Evolutionary conservation across 495 filamentous ascomycete genomes (phyloP), one percentile per base, ranked within the genome.

Genomic region (Darksidea phi): DNA sequence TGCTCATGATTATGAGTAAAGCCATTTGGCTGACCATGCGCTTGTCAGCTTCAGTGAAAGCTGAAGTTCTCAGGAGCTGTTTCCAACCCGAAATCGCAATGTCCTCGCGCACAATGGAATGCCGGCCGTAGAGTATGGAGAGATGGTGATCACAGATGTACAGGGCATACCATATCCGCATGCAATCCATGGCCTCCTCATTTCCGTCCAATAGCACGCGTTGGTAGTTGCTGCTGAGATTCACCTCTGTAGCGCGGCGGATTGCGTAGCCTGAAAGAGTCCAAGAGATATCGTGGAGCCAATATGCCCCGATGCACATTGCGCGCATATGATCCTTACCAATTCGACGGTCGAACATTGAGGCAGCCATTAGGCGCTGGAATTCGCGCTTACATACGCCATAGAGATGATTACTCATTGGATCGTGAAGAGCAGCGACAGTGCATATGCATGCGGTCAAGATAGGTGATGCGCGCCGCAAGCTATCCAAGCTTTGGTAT

Each of bases 121-220:
- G 78, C 51, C 80, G 72, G 2, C 80, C 79, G 48, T 82, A 83
- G 48, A 78, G 77, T 37, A 82, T 80, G 18, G 77, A 79, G 48
- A 79, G 81, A 68, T 83, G 80, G 57, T 83, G 80, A 58, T 82
- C 80, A 59, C 78, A 71, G 70, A 82, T 78, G 63, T 81, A 83
- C 11, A 82, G 73, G 48, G 82, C 70, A 69, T 82, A 82, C 78
- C 62, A 65, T 32, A 65, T 60, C 13, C 62, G 48, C 43, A 65
- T 77, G 78, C 28, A 79, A 57, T 52, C 76, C 70, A 13, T 75
- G 67, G 17, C 74, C 69, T 52, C 77, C 64, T 66, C 70, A 66
- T 41, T 75, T 77, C 73, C 32, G 48, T 67, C 50, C 74, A 67
- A 72, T 13, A 77, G 75, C 65, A 81, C 71, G 52, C 77, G 77